These are phyloP conservation scores for Dorcoceras hygrometricum DNA, from an alignment of 257 asterid genomes.

Conservation along the genomic window DNA sequence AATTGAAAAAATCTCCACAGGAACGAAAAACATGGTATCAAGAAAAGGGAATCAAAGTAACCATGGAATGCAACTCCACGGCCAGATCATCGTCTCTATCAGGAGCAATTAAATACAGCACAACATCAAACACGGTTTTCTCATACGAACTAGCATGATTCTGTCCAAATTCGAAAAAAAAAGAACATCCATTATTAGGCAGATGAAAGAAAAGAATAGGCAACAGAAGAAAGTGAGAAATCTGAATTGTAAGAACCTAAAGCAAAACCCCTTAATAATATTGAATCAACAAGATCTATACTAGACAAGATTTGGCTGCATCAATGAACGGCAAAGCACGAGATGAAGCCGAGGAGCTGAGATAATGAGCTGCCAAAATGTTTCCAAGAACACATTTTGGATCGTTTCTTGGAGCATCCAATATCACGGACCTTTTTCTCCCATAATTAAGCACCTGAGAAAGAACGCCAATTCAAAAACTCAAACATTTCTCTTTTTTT, in stretches of 20 bases:
- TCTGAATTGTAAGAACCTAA: constrained; percentile 11
- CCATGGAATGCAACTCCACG: constrained; percentile 60
- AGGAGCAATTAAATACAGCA: constrained; percentile 52
- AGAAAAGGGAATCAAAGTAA: constrained; percentile 6
- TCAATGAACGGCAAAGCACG: constrained; percentile 44
- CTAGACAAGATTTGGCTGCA: constrained; percentile 73
- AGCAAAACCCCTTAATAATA: neutral
- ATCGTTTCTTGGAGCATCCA: constrained; percentile 82
- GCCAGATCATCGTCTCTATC: constrained; percentile 81
- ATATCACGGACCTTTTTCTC: constrained; percentile 70
- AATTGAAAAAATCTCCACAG: neutral
- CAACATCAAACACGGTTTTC: constrained; percentile 58
- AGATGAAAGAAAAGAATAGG: constrained; percentile 1
- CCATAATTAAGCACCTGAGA: constrained; percentile 79
- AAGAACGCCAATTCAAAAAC: neutral
- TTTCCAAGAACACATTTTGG: constrained; percentile 84
- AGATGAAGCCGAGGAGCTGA: constrained; percentile 50
- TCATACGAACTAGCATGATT: constrained; percentile 68
- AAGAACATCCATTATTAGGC: neutral
- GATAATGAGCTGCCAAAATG: constrained; percentile 76
- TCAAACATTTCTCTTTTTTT: no score
- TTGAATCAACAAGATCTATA: constrained; percentile 25
- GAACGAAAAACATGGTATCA: neutral
- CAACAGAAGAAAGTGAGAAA: neutral
- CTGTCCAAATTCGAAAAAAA: constrained; percentile 35